These are phyloP conservation scores for Conoideocrella luteorostrata DNA, from an alignment of 2,329 filamentous ascomycete genomes.

Conservation along the genomic window DNA sequence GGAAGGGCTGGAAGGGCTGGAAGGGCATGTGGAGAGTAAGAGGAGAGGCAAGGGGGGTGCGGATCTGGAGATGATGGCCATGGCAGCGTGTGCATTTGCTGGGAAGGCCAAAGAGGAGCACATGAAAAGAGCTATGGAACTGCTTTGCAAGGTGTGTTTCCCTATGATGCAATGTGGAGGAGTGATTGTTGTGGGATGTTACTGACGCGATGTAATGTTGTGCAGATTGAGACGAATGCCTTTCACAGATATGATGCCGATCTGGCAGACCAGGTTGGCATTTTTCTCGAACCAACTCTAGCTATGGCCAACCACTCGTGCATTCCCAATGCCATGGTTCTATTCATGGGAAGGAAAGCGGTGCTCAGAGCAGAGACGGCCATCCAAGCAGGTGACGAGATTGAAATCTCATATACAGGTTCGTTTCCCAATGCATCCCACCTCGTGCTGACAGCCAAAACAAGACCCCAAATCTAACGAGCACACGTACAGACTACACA, in stretches of 20 bases:
- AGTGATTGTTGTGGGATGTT: slow-evolving; percentile 3
- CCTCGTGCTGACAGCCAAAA: no score
- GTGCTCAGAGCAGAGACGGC: slow-evolving; percentile 42
- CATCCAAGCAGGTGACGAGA: slow-evolving; percentile 48
- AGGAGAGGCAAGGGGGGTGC: slow-evolving; percentile 33
- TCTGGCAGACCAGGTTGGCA: slow-evolving; percentile 39
- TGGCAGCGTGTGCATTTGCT: slow-evolving; percentile 34
- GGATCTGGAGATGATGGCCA: slow-evolving; percentile 45
- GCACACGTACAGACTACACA: slow-evolving; percentile 37
- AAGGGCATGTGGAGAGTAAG: slow-evolving; percentile 36
- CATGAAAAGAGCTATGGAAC: slow-evolving; percentile 34
- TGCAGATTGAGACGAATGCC: slow-evolving; percentile 54
- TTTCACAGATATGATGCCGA: slow-evolving; percentile 52
- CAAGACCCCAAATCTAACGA: no score
- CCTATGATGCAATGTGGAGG: background rate
- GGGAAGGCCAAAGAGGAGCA: slow-evolving; percentile 30
- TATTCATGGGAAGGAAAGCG: slow-evolving; percentile 46
- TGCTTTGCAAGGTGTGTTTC: slow-evolving; percentile 46
- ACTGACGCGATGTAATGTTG: no score
- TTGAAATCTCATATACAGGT: slow-evolving; percentile 58
- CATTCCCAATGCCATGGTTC: slow-evolving; percentile 51
- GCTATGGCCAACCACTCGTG: slow-evolving; percentile 60
- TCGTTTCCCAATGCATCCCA: no score
- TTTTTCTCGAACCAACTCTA: slow-evolving; percentile 49
- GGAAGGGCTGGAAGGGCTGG: slow-evolving; percentile 31